Percentiles rank a stretch among this genome's conserved stretches.
Evolutionary conservation across 2,329 filamentous ascomycete genomes (phyloP).

Genomic region (Venturia aucupariae): DNA sequence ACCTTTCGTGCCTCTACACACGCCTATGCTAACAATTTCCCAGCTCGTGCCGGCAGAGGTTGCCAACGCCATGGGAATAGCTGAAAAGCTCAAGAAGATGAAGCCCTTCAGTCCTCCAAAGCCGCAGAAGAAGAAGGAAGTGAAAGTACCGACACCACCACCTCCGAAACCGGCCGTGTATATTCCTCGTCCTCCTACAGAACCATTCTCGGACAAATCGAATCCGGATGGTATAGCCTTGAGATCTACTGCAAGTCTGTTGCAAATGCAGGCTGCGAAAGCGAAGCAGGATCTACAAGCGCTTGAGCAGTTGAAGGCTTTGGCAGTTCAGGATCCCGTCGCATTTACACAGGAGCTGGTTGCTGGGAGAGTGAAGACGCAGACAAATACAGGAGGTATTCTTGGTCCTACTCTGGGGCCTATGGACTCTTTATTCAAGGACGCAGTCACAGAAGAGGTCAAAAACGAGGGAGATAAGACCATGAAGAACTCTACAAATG

Average conservation of each 20-base stretch:
- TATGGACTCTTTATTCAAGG: slow-evolving; percentile 15
- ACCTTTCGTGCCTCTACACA: not conserved
- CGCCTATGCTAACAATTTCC: not conserved
- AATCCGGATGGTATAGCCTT: slow-evolving; percentile 86
- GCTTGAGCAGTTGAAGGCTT: slow-evolving; percentile 59
- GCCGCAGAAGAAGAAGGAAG: slow-evolving; percentile 4
- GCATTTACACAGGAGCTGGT: slow-evolving; percentile 51
- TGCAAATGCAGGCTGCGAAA: slow-evolving; percentile 77
- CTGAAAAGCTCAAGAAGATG: slow-evolving; percentile 5
- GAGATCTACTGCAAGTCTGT: slow-evolving; percentile 71
- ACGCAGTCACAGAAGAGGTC: not conserved
- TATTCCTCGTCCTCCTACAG: slow-evolving; percentile 33
- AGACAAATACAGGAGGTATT: slow-evolving; percentile 20
- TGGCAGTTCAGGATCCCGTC: slow-evolving; percentile 61
- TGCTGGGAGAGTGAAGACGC: not conserved
- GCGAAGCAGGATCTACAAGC: slow-evolving; percentile 65
- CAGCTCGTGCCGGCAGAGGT: slow-evolving; percentile 11
- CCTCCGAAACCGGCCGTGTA: slow-evolving; percentile 24
- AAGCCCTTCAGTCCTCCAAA: slow-evolving; percentile 3
- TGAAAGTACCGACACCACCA: slow-evolving; percentile 1
- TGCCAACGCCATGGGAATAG: slow-evolving; percentile 6
- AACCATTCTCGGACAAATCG: slow-evolving; percentile 38
- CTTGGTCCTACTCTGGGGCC: slow-evolving; percentile 29
- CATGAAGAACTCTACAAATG: not conserved
- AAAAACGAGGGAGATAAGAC: not conserved